These are phyloP conservation scores for Fusarium sp. DNA, from an alignment of 2,329 filamentous ascomycete genomes.

Conservation along the genomic window DNA sequence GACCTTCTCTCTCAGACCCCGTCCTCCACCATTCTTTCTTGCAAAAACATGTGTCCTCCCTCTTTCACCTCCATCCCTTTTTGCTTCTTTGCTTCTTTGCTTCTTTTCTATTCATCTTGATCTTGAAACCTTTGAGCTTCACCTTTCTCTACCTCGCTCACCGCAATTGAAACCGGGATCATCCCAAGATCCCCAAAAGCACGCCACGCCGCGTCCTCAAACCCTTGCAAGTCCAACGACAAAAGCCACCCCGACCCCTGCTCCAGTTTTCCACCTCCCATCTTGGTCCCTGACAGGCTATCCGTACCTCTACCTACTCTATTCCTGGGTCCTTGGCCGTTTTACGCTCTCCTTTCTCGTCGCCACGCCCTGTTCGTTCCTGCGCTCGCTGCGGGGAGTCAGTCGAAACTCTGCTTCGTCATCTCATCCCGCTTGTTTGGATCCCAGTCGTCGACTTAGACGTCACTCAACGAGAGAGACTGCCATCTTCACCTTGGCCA, in stretches of 20 bases:
- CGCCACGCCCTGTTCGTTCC: constrained; percentile 37
- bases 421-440: constrained; percentile 37
- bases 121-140: not conserved
- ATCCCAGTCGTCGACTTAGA: constrained; percentile 25
- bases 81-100: not conserved
- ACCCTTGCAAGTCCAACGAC: constrained; percentile 41
- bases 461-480: constrained; percentile 3
- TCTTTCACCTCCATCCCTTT: not conserved
- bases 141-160: not conserved
- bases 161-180: constrained; percentile 28
- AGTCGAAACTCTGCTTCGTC: constrained; percentile 43
- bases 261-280: constrained; percentile 42
- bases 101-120: not conserved
- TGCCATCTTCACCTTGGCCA: constrained; percentile 14
- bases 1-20: constrained; percentile 6
- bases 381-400: constrained; percentile 34
- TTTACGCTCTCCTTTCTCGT: constrained; percentile 41
- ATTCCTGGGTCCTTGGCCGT: constrained; percentile 31
- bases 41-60: constrained; percentile 7
- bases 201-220: constrained; percentile 39
- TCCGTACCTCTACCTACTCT: constrained; percentile 3
- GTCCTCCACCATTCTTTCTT: constrained; percentile 21
- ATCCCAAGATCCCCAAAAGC: constrained; percentile 37
- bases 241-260: constrained; percentile 41
- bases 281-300: constrained; percentile 34